phyloP scores from a whole-genome alignment of 441 rosid genomes.

The Jatropha multifida region DNA sequence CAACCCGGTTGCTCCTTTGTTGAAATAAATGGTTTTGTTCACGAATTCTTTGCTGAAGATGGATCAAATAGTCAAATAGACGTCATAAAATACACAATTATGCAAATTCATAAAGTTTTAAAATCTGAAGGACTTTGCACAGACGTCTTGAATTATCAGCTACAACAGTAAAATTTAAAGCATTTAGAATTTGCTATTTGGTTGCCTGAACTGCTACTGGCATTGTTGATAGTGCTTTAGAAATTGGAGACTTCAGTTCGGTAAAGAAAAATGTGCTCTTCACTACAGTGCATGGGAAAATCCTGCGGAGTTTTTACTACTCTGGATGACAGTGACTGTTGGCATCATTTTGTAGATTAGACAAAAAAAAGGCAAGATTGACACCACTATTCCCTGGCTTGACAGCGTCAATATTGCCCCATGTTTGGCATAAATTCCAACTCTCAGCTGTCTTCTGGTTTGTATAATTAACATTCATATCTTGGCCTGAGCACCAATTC shows the following conservation, averaged over 20 bases:
- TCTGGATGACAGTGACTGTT: slow-evolving; percentile 22
- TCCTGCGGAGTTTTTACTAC: background rate
- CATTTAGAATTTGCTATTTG: background rate
- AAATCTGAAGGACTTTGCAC: background rate
- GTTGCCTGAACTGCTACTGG: background rate
- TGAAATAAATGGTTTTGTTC: slow-evolving; percentile 20
- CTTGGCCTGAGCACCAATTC: slow-evolving; percentile 39
- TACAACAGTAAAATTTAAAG: background rate
- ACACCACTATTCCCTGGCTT: slow-evolving; percentile 35
- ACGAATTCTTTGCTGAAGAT: slow-evolving; percentile 22
- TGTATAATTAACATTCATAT: background rate
- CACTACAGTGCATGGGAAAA: background rate
- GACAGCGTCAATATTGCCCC: slow-evolving; percentile 33
- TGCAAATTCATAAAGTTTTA: slow-evolving; percentile 17
- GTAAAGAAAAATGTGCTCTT: background rate
- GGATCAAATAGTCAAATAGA: slow-evolving; percentile 4
- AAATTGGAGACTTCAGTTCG: background rate
- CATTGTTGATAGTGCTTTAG: background rate
- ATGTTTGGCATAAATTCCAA: slow-evolving; percentile 25
- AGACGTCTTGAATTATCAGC: background rate
- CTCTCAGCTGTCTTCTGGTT: background rate
- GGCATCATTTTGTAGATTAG: slow-evolving; percentile 22
- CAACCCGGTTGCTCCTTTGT: slow-evolving; percentile 25
- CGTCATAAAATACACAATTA: slow-evolving; percentile 1
- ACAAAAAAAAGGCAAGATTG: slow-evolving; percentile 29